Evolutionary conservation across 495 filamentous ascomycete species (phyloP), one percentile per base, ranked within the genome.

Genomic region (Daldinia bambusicola): DNA sequence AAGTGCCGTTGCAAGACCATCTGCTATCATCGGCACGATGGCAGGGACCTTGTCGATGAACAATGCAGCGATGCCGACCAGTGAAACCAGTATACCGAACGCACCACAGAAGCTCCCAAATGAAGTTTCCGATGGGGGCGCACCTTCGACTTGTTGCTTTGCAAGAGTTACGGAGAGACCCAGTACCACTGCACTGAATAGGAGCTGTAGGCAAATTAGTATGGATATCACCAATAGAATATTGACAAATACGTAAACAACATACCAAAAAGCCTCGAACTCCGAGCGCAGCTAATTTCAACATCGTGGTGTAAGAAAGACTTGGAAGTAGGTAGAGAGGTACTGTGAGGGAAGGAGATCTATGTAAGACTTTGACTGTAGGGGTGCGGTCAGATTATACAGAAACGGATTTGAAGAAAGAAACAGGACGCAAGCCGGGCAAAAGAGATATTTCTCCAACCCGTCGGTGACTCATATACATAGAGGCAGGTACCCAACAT

Each of bases 51-150:
- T 70, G 9, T 80, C 76, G 30, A 81, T 40, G 53, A 82, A 85
- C 0, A 83, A 43, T 1, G 80, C 71, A 2, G 70, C 74, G 34
- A 82, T 37, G 0, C 84, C 85, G 16, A 84, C 20, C 4, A 80
- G 38, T 0, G 80, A 74, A 34, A 82, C 78, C 10, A 88, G 45
- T 50, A 87, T 75, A 14, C 81, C 85, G 26, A 85, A 81, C 0
- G 75, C 84, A 10, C 85, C 87, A 9, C 81, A 79, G 62, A 87
- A 86, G 55, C 72, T 78, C 1, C 76, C 77, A 71, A 85, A 86
- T 9, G 79, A 80, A 6, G 81, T 84, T 31, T 72, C 80, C 12
- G 72, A 69, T 0, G 85, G 82, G 2, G 81, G 74, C 0, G 67
- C 59, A 22, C 74, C 78, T 34, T 77, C 34, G 7, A 69, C 65